Conservation (phyloP, 2,329 filamentous ascomycete species). For the Diaporthe vexans region DNA sequence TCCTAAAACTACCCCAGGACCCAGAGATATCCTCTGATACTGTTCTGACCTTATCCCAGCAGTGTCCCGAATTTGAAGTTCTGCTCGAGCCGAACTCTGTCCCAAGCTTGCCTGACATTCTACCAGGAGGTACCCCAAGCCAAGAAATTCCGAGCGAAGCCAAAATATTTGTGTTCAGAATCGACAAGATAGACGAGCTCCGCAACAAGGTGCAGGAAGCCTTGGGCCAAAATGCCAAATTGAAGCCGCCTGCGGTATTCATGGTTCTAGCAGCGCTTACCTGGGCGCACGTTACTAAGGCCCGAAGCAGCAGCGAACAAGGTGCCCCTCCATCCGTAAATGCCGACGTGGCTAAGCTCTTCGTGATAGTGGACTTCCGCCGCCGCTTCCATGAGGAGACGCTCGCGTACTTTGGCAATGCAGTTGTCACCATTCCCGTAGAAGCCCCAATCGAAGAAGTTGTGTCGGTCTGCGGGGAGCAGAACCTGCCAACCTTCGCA, state of each 20-base stretch:
- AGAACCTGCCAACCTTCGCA: neutral
- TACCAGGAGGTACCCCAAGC: neutral
- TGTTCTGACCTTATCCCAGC: neutral
- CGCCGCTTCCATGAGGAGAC: neutral
- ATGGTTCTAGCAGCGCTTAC: neutral
- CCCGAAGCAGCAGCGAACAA: neutral
- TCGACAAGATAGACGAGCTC: neutral
- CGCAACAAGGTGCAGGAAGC: neutral
- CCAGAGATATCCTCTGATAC: neutral
- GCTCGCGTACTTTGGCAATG: slow-evolving; percentile 9
- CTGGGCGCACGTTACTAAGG: slow-evolving; percentile 1
- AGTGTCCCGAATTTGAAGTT: neutral
- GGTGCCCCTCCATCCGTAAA: neutral
- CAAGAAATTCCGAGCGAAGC: neutral
- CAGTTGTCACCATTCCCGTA: neutral
- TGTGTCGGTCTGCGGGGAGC: neutral
- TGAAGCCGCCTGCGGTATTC: neutral
- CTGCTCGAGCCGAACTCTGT: neutral
- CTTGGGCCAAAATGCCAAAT: neutral
- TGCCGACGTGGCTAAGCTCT: neutral
- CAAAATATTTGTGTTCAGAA: slow-evolving; percentile 1
- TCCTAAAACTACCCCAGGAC: neutral
- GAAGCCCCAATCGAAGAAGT: neutral
- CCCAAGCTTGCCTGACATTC: neutral
- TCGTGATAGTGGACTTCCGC: neutral